Percentiles rank a stretch among this genome's conserved stretches.
phyloP scores from a whole-genome alignment of 345 rosid species.

The Pugionium cornutum region DNA sequence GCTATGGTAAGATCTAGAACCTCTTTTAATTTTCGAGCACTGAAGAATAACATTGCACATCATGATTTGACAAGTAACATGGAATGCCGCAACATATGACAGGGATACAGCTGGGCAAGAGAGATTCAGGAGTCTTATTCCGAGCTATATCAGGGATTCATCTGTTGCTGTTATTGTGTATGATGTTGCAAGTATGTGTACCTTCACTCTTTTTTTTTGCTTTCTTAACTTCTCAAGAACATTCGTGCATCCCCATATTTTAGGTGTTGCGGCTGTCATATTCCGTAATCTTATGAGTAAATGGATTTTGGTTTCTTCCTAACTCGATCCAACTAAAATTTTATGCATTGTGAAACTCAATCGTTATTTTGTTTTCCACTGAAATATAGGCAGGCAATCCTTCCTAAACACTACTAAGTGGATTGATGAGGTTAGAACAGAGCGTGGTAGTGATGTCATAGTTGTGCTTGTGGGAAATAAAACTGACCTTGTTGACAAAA shows the following conservation, averaged over 20 bases:
- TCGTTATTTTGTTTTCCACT: conserved; percentile 12
- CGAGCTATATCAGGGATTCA: conserved; percentile 49
- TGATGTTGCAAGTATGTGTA: conserved; percentile 76
- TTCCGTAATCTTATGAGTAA: background rate
- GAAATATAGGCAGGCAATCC: conserved; percentile 70
- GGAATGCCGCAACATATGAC: conserved; percentile 20
- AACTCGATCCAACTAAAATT: background rate
- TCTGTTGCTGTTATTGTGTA: conserved; percentile 85
- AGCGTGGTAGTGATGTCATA: conserved; percentile 89
- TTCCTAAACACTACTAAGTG: conserved; percentile 80
- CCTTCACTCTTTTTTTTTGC: conserved; percentile 20
- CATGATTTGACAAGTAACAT: conserved; percentile 8
- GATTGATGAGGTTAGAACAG: conserved; percentile 88
- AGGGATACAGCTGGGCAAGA: conserved; percentile 95
- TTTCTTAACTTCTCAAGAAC: conserved; percentile 6
- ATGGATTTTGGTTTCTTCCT: conserved; percentile 17
- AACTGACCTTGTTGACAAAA: conserved; percentile 89
- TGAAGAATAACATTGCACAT: background rate
- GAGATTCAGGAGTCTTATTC: conserved; percentile 26
- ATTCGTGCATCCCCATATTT: conserved; percentile 5
- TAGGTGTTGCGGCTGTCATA: background rate
- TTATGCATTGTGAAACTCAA: background rate
- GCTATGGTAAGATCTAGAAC: conserved; percentile 55
- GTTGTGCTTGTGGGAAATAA: conserved; percentile 87
- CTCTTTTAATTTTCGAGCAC: background rate